Evolutionary conservation across 768 basidiomycete species (phyloP), one percentile per base, ranked within the genome.

Genomic region (Imleria badia): DNA sequence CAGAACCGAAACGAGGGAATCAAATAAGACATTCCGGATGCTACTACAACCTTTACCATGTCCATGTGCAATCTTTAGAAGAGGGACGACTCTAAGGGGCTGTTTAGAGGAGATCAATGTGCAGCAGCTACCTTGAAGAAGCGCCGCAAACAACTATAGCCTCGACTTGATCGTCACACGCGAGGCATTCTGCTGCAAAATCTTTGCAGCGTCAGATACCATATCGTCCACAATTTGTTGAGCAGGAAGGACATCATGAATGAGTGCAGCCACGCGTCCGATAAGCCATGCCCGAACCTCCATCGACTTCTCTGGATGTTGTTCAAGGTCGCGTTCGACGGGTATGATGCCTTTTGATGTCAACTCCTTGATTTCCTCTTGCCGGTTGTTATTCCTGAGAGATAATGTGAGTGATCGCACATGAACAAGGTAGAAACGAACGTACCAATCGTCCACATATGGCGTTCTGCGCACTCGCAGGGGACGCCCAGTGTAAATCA

Each of bases 401-500:
- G 2, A 52, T 22, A 23, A 13, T 38, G 15, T 56, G 34, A 57
- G n/a, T 40, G 39, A 48, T 23, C 20, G 26, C 9, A 44, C n/a
- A 13, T 6, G 22, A 35, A 40, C 33, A 10, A 33, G 23, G 13
- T 15, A 30, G 48, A n/a, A 30, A 31, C 3, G 5, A 48, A 73
- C 78, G 40, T 62, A 88, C 90, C 93, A 94, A 59, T 93, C 84
- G 15, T 85, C 84, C 55, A 96, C 81, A 68, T 93, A 97, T 17
- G 89, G 83, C 3, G 91, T 94, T 68, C 85, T 84, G 59, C 86
- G 75, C 35, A 96, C 93, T 36, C 94, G 84, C 61, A 97, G 75
- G 19, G 95, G 94, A 31, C 94, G 85, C 12, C 94, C 94, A 41
- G 91, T 91, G 75, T 83, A 94, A 65, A 96, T 95, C 43, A 93